Conservation (phyloP, 1,139 yeast species). For the Nematodospora anomalae region DNA sequence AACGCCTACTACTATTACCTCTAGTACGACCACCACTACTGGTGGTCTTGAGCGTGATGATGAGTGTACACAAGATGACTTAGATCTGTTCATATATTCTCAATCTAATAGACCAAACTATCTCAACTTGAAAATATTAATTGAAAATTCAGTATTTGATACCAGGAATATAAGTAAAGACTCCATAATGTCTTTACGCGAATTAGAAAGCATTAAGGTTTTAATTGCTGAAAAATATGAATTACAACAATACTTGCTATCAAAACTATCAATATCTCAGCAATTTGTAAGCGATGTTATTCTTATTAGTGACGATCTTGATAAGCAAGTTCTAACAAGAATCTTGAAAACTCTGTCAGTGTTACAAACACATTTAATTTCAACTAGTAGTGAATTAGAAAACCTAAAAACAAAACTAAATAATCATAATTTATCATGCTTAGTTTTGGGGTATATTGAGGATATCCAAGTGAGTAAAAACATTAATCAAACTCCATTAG, state of each 20-base stretch:
- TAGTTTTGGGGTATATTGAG: slow-evolving; percentile 47
- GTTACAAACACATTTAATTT: slow-evolving; percentile 33
- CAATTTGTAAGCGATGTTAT: slow-evolving; percentile 36
- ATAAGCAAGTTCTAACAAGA: slow-evolving; percentile 29
- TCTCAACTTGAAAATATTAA: slow-evolving; percentile 42
- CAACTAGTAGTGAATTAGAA: slow-evolving; percentile 33
- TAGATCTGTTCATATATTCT: slow-evolving; percentile 21
- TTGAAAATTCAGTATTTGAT: slow-evolving; percentile 47
- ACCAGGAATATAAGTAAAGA: slow-evolving; percentile 37
- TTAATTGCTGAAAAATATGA: slow-evolving; percentile 33
- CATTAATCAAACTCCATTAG: slow-evolving; percentile 2
- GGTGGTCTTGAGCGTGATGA: no score
- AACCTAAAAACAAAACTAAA: slow-evolving; percentile 27
- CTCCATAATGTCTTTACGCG: slow-evolving; percentile 34
- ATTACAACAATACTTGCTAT: slow-evolving; percentile 31
- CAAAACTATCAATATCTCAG: slow-evolving; percentile 35
- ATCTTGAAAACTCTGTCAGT: slow-evolving; percentile 35
- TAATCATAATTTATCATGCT: slow-evolving; percentile 46
- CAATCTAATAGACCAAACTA: slow-evolving; percentile 28
- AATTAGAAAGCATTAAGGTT: slow-evolving; percentile 30
- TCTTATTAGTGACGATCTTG: slow-evolving; percentile 20
- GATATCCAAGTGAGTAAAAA: slow-evolving; percentile 33
- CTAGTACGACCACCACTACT: no score
- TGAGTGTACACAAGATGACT: slow-evolving; percentile 15
- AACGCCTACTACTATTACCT: slow-evolving; percentile 15